Base-by-base conservation (phyloP, 2,329 filamentous ascomycete species). In the Alternaria gansuensis region DNA sequence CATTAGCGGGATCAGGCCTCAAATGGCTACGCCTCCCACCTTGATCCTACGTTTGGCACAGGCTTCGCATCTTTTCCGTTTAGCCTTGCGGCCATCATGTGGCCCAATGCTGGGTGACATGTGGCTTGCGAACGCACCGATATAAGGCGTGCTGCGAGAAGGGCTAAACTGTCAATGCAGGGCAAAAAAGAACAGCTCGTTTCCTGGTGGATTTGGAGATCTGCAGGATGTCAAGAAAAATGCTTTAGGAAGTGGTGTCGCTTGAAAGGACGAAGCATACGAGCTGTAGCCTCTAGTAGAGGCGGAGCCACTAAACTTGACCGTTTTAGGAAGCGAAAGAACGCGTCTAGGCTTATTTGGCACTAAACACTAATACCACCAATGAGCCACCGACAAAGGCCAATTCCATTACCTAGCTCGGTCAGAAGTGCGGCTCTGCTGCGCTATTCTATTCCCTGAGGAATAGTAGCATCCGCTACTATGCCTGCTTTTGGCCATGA, bases 11-110 rank as follows among this genome's bases (percentile, higher is more conserved):
- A 17, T 14, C 21, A 44, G 24, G 10, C 34, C 26, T 7, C 5
- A 17, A 4, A 33, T 9, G 13, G 5, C 10, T 3, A 46, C 9
- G 33, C 14, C 13, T 39, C 58, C 49, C 60, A 64, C 71, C 54
- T 68, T 73, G 44, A 71, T 71, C 36, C 62, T 66, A n/a, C 68
- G 68, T 57, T 69, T 68, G 14, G 63, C 55, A 51, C 71, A 73
- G 11, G 62, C 55, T 57, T 67, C 59, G 46, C 71, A 73, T 13
- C 71, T 64, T 53, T 68, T 72, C 29, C 64, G 66, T 31, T 66
- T 62, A 4, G 68, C 64, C 53, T 66, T 71, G n/a, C 71, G 71
- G 29, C 71, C 71, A 57, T 73, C 71, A 14, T 64, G 66, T 24
- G 71, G 71, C 24, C 71, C 71, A n/a, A 67, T 63, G 21, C 48